These are phyloP conservation scores for Zopfia rhizophila DNA, from an alignment of 2,329 filamentous ascomycete genomes.

Conservation along the genomic window DNA sequence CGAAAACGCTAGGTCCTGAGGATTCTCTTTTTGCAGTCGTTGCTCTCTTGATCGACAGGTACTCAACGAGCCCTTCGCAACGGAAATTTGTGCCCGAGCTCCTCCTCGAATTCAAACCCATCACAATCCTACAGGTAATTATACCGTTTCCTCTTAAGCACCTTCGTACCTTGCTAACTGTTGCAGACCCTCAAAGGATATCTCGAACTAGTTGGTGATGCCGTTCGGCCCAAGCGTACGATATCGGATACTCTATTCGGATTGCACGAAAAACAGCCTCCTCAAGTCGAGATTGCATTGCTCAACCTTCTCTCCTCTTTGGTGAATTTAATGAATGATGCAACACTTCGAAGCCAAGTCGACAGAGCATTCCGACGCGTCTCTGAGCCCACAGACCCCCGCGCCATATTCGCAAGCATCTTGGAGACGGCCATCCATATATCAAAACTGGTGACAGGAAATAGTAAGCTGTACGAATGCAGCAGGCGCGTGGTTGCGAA, in stretches of 20 bases:
- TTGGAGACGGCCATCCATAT: constrained; percentile 61
- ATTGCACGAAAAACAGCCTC: constrained; percentile 60
- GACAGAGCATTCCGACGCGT: constrained; percentile 42
- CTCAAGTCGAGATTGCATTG: constrained; percentile 48
- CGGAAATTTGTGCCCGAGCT: constrained; percentile 80
- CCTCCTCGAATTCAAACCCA: constrained; percentile 75
- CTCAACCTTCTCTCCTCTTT: constrained; percentile 53
- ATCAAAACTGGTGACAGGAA: constrained; percentile 69
- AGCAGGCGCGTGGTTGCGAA: constrained; percentile 78
- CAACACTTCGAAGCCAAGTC: constrained; percentile 43
- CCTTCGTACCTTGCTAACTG: constrained; percentile 7
- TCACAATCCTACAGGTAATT: constrained; percentile 72
- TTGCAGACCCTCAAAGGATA: constrained; percentile 76
- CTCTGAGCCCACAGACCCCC: constrained; percentile 37
- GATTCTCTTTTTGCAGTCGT: constrained; percentile 91
- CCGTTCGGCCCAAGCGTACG: constrained; percentile 77
- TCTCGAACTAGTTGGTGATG: constrained; percentile 77
- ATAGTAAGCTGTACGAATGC: constrained; percentile 49
- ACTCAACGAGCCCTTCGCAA: constrained; percentile 79
- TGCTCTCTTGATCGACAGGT: constrained; percentile 90
- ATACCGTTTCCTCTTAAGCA: constrained; percentile 3
- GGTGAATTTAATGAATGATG: constrained; percentile 48
- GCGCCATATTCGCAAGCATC: constrained; percentile 48
- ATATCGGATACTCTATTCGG: constrained; percentile 79
- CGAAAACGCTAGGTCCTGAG: constrained; percentile 83